A percentile compares a stretch with the other conserved stretches of the same genome.
phyloP scores from a whole-genome alignment of 306 rosid species.

The Pterocarpus macrocarpus region DNA sequence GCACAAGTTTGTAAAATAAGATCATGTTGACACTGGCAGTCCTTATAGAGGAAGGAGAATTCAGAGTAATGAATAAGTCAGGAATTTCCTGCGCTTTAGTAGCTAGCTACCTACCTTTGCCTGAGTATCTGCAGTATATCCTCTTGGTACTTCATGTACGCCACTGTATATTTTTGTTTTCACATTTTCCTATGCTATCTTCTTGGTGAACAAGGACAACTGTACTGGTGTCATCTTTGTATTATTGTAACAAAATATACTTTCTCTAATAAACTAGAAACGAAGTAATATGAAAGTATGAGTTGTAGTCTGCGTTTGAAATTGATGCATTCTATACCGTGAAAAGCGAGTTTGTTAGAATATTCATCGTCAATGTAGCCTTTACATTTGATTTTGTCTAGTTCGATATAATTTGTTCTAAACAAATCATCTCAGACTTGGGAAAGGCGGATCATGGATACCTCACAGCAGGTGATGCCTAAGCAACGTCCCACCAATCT shows the following conservation, averaged over 20 bases:
- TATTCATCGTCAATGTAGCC: neutral
- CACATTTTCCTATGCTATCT: conserved; percentile 12
- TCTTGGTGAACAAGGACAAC: conserved; percentile 26
- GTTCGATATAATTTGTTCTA: neutral
- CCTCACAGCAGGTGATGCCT: no score
- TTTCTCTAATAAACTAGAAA: conserved; percentile 36
- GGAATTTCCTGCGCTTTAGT: conserved; percentile 30
- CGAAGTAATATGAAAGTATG: conserved; percentile 8
- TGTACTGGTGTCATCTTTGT: conserved; percentile 26
- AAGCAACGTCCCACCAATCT: no score
- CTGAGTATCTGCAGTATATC: conserved; percentile 30
- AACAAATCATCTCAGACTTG: neutral
- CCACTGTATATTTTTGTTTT: conserved; percentile 31
- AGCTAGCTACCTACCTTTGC: conserved; percentile 17
- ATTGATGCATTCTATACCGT: conserved; percentile 19
- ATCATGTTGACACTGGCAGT: conserved; percentile 23
- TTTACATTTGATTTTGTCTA: neutral
- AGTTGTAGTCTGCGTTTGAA: conserved; percentile 33
- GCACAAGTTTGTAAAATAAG: conserved; percentile 42
- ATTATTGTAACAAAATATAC: conserved; percentile 41
- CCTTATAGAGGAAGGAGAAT: conserved; percentile 41
- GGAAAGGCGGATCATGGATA: neutral
- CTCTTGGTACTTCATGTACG: conserved; percentile 24
- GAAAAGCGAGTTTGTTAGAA: neutral
- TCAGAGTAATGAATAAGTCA: conserved; percentile 32